Base-by-base conservation (phyloP, 306 rosid genomes). In the Erythrophleum fordii region DNA sequence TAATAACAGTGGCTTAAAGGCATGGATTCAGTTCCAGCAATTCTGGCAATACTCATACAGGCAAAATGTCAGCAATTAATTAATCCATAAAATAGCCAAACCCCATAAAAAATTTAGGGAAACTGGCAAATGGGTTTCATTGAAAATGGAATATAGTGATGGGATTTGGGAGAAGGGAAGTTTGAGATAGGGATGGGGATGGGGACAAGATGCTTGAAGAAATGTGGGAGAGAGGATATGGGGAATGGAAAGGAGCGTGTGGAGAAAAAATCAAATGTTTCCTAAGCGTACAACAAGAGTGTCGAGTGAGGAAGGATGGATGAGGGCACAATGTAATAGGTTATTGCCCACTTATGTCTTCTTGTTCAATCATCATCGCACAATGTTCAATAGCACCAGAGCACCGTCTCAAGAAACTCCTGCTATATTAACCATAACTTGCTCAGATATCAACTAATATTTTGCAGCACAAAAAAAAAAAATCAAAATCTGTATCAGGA, bases 121-220 rank as follows among this genome's bases (percentile, higher is more conserved):
- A 78, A 68, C 22, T 73, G 26, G 65, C 42, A 73, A 52, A 55
- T 75, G 73, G 55, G 29, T 26, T 68, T 23, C 2, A 14, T 53
- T 6, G 55, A 28, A 39, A 31, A 18, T 23, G 4, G 66, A 51
- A 13, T 6, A n/a, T 3, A 51, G 58, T 39, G 31, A 17, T 52
- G 84, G 76, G 61, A 3, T 39, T 83, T 59, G 53, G 81, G 76
- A 67, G 77, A 39, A 53, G 35, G 65, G n/a, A 46, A 44, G 20
- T 23, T 52, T 42, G 12, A 73, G 31, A 70, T 75, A 81, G 85
- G 77, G 55, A 86, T 86, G 88, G 91, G 83, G 80, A 45, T 90
- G 85, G 91, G 90, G 92, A 84, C 95, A 90, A 78, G 72, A 85
- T 88, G 93, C 76, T 82, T 65, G 92, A 72, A 85, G 93, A 85